A percentile compares a stretch with the other conserved stretches of the same genome.
These are phyloP conservation scores for Mangifera indica DNA, from an alignment of 345 rosid genomes.

Conservation along the genomic window DNA sequence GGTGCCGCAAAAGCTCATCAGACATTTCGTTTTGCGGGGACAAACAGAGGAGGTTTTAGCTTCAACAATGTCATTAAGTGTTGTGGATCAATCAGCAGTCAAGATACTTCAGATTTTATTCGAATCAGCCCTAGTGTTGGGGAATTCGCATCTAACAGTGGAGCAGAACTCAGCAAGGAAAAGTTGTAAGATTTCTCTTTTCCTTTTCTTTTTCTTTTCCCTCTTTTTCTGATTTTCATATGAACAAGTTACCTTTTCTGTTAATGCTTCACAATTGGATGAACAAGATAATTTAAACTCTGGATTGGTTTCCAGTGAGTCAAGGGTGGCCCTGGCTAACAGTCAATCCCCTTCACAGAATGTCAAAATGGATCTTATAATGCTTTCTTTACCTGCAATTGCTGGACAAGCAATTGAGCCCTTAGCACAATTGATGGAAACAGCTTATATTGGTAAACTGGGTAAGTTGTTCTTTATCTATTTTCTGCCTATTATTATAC, in stretches of 20 bases:
- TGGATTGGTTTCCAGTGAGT: constrained; percentile 11
- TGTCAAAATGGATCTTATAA: constrained; percentile 27
- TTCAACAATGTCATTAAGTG: constrained; percentile 23
- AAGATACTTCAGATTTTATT: constrained; percentile 22
- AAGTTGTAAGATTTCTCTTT: constrained; percentile 17
- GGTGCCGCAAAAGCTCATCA: constrained; percentile 1
- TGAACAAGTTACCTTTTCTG: background rate
- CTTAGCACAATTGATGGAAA: constrained; percentile 31
- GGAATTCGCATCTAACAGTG: constrained; percentile 14
- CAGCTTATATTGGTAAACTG: constrained; percentile 28
- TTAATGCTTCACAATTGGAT: background rate
- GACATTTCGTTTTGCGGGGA: background rate
- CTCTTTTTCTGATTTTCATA: background rate
- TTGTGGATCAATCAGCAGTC: constrained; percentile 23
- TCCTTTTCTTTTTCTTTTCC: background rate
- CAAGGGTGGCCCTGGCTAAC: background rate
- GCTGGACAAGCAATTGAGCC: constrained; percentile 36
- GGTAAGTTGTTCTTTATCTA: constrained; percentile 11
- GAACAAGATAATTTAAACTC: background rate
- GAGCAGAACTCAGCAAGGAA: constrained; percentile 13
- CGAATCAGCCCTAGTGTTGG: constrained; percentile 1
- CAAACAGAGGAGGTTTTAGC: constrained; percentile 1
- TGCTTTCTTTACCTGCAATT: constrained; percentile 32
- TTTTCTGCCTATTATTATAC: background rate
- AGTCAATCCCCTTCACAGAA: constrained; percentile 12